Evolutionary conservation across 805 yeast genomes (phyloP).

Genomic region (Metschnikowia kunwiensis): DNA sequence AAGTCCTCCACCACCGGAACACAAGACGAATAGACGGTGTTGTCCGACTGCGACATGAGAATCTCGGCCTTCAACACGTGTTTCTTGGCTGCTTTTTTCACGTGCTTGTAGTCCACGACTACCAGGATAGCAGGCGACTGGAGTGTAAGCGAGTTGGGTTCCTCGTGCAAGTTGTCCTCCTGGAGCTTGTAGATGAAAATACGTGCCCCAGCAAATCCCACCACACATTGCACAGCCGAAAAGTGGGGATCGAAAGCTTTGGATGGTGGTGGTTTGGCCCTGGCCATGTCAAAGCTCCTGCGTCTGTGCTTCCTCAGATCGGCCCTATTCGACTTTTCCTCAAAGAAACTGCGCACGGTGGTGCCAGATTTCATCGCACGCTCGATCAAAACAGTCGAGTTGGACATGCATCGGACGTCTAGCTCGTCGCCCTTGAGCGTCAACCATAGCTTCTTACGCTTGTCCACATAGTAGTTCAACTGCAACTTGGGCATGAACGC

Average conservation of each 20-base stretch:
- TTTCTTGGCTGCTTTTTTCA: constrained; percentile 30
- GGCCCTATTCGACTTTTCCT: constrained; percentile 19
- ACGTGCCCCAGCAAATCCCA: constrained; percentile 68
- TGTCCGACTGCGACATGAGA: constrained; percentile 65
- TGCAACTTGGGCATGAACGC: constrained; percentile 71
- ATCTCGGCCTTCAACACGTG: constrained; percentile 52
- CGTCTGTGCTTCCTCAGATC: constrained; percentile 5
- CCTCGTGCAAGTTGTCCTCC: constrained; percentile 32
- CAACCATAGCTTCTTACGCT: constrained; percentile 41
- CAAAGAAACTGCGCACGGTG: constrained; percentile 36
- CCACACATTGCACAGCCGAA: constrained; percentile 47
- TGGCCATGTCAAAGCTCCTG: constrained; percentile 1
- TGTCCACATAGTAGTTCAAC: constrained; percentile 42
- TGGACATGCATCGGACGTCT: constrained; percentile 61
- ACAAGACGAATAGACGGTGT: constrained; percentile 66
- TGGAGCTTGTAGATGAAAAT: constrained; percentile 48
- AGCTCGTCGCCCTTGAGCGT: constrained; percentile 64
- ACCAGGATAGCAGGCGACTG: constrained; percentile 74
- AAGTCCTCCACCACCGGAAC: constrained; percentile 74
- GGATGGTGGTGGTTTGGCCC: not conserved
- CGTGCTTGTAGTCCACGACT: constrained; percentile 49
- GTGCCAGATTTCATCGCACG: constrained; percentile 47
- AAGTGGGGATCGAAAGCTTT: constrained; percentile 21
- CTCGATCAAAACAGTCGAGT: constrained; percentile 54
- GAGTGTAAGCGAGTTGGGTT: constrained; percentile 53